Percentiles rank a stretch among this genome's conserved stretches.
phyloP scores from a whole-genome alignment of 2,329 filamentous ascomycete species.

The Cladobotryum protrusum region DNA sequence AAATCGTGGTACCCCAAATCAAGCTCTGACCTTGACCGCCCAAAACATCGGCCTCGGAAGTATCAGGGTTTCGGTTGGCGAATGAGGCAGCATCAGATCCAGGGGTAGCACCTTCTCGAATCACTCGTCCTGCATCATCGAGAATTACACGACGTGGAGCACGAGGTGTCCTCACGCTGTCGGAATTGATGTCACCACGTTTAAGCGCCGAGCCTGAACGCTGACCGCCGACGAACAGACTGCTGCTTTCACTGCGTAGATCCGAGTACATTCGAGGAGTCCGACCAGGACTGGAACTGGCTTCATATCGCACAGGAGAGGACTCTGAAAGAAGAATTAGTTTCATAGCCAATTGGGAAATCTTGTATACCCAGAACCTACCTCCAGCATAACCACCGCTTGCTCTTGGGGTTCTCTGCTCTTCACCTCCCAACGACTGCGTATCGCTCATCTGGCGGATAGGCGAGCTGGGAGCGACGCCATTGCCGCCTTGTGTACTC shows the following conservation, averaged over 20 bases:
- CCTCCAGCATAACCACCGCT: constrained; percentile 56
- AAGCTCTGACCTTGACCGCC: constrained; percentile 76
- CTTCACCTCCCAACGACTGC: constrained; percentile 42
- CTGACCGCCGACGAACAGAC: constrained; percentile 69
- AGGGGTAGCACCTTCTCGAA: constrained; percentile 45
- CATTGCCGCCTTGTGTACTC: constrained; percentile 34
- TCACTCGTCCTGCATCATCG: constrained; percentile 52
- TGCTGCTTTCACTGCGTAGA: constrained; percentile 76
- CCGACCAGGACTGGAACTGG: constrained; percentile 80
- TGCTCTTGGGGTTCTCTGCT: constrained; percentile 66
- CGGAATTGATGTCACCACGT: constrained; percentile 82
- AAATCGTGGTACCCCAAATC: constrained; percentile 97
- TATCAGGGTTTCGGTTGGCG: constrained; percentile 65
- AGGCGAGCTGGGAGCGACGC: constrained; percentile 49
- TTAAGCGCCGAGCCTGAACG: constrained; percentile 50
- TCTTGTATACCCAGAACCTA: constrained; percentile 30
- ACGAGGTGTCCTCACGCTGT: constrained; percentile 55
- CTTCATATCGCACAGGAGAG: constrained; percentile 84
- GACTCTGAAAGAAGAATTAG: constrained; percentile 56
- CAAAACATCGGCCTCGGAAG: constrained; percentile 83
- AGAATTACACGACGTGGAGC: constrained; percentile 50
- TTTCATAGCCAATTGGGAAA: background rate
- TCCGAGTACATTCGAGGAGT: constrained; percentile 59
- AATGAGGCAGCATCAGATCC: constrained; percentile 57
- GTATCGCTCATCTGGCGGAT: constrained; percentile 53